Conservation (phyloP, 176 grass and related monocot genomes). For the Leersia perrieri region DNA sequence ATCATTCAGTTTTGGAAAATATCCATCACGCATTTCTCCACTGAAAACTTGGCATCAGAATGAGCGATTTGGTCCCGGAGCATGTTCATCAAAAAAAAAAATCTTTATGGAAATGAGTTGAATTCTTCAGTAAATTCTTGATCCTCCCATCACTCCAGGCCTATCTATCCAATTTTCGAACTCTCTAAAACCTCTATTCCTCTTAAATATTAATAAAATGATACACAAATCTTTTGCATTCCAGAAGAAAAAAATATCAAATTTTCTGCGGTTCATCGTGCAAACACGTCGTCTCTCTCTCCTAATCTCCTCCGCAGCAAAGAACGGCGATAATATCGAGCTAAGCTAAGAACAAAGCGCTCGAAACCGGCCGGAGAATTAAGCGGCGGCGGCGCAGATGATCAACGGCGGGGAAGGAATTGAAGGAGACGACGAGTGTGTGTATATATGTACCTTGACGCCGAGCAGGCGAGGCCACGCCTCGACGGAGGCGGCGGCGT, state of each 20-base stretch:
- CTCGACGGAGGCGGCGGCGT: conserved; percentile 23
- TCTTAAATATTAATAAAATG: too few species aligned
- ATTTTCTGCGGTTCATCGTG: not conserved
- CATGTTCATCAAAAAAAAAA: too few species aligned
- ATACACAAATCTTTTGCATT: too few species aligned
- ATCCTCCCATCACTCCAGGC: too few species aligned
- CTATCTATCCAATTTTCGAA: not conserved
- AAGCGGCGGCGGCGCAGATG: too few species aligned
- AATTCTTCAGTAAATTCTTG: too few species aligned
- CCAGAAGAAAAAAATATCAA: too few species aligned
- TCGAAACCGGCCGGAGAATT: not conserved
- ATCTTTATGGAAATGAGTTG: too few species aligned
- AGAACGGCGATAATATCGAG: not conserved
- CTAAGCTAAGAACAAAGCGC: not conserved
- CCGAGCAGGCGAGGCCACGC: conserved; percentile 39
- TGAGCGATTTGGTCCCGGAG: too few species aligned
- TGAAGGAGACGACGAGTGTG: not conserved
- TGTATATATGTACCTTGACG: conserved; percentile 25
- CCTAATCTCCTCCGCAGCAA: not conserved
- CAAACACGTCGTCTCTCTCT: not conserved
- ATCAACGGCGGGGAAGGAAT: too few species aligned
- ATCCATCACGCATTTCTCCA: not conserved
- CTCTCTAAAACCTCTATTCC: too few species aligned
- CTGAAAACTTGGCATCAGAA: not conserved
- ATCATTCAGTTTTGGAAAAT: not conserved